Evolutionary conservation across 2,329 filamentous ascomycete genomes (phyloP).

Genomic region (Fusarium compactum): DNA sequence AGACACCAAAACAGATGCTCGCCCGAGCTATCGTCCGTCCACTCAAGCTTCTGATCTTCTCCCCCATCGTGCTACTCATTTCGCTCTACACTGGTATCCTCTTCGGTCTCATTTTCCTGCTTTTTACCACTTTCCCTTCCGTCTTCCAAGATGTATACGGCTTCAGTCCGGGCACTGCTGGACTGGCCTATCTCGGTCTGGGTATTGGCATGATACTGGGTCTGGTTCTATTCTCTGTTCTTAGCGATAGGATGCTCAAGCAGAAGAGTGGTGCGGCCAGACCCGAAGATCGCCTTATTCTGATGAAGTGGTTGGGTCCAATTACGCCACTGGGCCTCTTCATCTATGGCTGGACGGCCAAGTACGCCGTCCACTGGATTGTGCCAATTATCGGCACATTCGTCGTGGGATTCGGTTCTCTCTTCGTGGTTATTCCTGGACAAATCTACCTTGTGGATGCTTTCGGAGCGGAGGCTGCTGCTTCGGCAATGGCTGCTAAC

Average conservation of each 20-base stretch:
- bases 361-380: constrained; percentile 66
- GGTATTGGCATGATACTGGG: constrained; percentile 51
- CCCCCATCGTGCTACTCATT: constrained; percentile 64
- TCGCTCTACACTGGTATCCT: constrained; percentile 53
- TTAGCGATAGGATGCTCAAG: constrained; percentile 33
- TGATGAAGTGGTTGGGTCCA: constrained; percentile 66
- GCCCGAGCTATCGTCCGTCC: constrained; percentile 55
- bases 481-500: constrained; percentile 43
- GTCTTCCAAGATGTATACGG: constrained; percentile 54
- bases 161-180: constrained; percentile 45
- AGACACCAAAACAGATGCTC: constrained; percentile 37
- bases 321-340: constrained; percentile 67
- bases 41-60: constrained; percentile 62
- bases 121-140: constrained; percentile 53
- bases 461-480: constrained; percentile 41
- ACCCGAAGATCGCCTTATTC: constrained; percentile 64
- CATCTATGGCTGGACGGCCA: constrained; percentile 69
- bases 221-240: constrained; percentile 33
- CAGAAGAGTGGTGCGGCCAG: background rate
- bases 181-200: constrained; percentile 65
- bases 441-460: constrained; percentile 46
- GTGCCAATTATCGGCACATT: constrained; percentile 68
- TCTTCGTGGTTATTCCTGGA: constrained; percentile 51
- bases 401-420: constrained; percentile 61
- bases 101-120: constrained; percentile 53